These are phyloP conservation scores for Cystofilobasidium ferigula DNA, from an alignment of 768 basidiomycete species.

Conservation along the genomic window DNA sequence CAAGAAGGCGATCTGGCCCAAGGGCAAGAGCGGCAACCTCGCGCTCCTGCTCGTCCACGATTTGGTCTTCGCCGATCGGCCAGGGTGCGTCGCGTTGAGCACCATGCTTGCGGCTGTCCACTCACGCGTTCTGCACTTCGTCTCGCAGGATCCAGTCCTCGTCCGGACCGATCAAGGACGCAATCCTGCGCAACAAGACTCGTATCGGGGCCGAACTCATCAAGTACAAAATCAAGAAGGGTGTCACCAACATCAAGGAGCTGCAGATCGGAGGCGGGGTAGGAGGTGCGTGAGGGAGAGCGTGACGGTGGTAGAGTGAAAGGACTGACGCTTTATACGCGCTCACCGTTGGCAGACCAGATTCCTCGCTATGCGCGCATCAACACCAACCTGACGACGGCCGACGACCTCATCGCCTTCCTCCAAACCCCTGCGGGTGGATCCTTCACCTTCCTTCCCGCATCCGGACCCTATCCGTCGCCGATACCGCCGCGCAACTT, in stretches of 20 bases:
- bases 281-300: constrained; percentile 27
- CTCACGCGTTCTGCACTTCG: background rate
- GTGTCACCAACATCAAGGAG: constrained; percentile 33
- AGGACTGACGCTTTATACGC: no score
- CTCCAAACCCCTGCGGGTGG: constrained; percentile 22
- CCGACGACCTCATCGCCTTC: constrained; percentile 14
- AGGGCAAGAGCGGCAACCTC: constrained; percentile 50
- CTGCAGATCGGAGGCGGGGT: constrained; percentile 32
- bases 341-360: no score
- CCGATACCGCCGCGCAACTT: constrained; percentile 41
- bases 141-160: constrained; percentile 63
- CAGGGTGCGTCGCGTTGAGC: constrained; percentile 33
- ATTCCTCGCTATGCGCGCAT: constrained; percentile 36
- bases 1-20: constrained; percentile 53
- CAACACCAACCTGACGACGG: constrained; percentile 33
- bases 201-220: constrained; percentile 76
- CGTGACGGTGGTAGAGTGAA: no score
- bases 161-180: constrained; percentile 81
- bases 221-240: constrained; percentile 35
- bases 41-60: constrained; percentile 82
- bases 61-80: constrained; percentile 54
- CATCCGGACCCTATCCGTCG: constrained; percentile 4
- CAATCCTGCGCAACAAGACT: constrained; percentile 76
- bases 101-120: background rate
- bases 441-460: constrained; percentile 18